Evolutionary conservation across 345 rosid species (phyloP).

Genomic region (Acer campestre): DNA sequence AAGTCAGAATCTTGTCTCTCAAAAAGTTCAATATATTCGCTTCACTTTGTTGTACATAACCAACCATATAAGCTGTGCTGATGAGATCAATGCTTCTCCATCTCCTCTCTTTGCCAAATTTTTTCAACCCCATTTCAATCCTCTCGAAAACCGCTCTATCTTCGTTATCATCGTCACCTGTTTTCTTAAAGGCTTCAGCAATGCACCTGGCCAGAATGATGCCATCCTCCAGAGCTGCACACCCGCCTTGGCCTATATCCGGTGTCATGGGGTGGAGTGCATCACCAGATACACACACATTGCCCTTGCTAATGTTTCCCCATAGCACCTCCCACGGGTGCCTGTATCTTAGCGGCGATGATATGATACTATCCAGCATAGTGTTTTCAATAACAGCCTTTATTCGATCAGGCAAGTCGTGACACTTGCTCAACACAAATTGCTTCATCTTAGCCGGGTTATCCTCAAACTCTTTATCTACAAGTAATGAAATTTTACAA

Average conservation of each 20-base stretch:
- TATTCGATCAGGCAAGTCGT: slow-evolving; percentile 36
- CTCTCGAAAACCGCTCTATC: slow-evolving; percentile 29
- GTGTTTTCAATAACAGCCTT: slow-evolving; percentile 42
- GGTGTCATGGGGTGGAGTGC: slow-evolving; percentile 84
- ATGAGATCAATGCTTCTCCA: slow-evolving; percentile 70
- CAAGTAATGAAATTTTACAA: background rate
- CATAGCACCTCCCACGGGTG: too few relatives aligned
- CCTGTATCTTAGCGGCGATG: slow-evolving; percentile 39
- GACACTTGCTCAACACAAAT: slow-evolving; percentile 44
- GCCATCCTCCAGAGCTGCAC: slow-evolving; percentile 67
- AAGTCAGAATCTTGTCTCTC: slow-evolving; percentile 44
- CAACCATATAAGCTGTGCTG: slow-evolving; percentile 46
- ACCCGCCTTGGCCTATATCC: slow-evolving; percentile 72
- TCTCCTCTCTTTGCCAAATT: slow-evolving; percentile 54
- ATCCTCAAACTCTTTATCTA: slow-evolving; percentile 30
- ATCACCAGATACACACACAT: slow-evolving; percentile 77
- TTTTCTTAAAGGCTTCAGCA: slow-evolving; percentile 38
- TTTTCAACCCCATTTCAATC: slow-evolving; percentile 47
- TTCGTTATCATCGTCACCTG: background rate
- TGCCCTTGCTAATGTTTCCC: too few relatives aligned
- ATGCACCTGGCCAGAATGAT: slow-evolving; percentile 68
- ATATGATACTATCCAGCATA: slow-evolving; percentile 29
- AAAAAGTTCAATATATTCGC: slow-evolving; percentile 37
- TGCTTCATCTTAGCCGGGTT: slow-evolving; percentile 42
- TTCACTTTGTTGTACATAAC: slow-evolving; percentile 50